Conservation (phyloP, 2,329 filamentous ascomycete species). For the Knoxdaviesia proteae region DNA sequence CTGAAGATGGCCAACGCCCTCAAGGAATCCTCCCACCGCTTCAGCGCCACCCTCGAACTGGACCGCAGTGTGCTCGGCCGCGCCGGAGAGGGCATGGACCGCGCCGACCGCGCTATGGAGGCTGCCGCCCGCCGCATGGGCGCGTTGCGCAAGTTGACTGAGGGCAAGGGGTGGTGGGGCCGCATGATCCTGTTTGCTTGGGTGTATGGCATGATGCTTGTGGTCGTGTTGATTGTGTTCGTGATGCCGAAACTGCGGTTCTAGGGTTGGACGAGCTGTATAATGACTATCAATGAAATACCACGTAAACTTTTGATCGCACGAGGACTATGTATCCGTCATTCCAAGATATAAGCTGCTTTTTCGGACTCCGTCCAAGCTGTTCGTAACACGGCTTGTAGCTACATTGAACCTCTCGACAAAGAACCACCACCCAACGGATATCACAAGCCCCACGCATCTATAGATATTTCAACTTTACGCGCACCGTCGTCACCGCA, state of each 20-base stretch:
- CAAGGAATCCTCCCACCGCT: constrained; percentile 52
- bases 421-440: too few species aligned
- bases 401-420: neutral
- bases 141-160: constrained; percentile 55
- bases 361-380: too few species aligned
- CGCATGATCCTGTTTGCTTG: constrained; percentile 66
- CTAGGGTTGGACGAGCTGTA: constrained; percentile 16
- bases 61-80: constrained; percentile 51
- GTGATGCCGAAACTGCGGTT: constrained; percentile 76
- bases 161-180: constrained; percentile 75
- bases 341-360: too few species aligned
- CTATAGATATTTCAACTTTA: neutral
- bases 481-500: constrained; percentile 16
- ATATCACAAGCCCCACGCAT: too few species aligned
- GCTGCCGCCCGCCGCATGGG: constrained; percentile 61
- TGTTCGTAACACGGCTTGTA: too few species aligned
- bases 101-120: constrained; percentile 56
- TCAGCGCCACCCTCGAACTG: constrained; percentile 48
- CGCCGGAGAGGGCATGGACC: constrained; percentile 56
- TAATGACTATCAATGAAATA: neutral
- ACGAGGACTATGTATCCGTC: too few species aligned
- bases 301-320: too few species aligned
- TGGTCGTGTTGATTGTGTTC: constrained; percentile 62
- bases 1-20: constrained; percentile 58
- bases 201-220: constrained; percentile 66